Base-by-base conservation (phyloP, 1,139 yeast genomes). In the Blastobotrys malaysiensis region DNA sequence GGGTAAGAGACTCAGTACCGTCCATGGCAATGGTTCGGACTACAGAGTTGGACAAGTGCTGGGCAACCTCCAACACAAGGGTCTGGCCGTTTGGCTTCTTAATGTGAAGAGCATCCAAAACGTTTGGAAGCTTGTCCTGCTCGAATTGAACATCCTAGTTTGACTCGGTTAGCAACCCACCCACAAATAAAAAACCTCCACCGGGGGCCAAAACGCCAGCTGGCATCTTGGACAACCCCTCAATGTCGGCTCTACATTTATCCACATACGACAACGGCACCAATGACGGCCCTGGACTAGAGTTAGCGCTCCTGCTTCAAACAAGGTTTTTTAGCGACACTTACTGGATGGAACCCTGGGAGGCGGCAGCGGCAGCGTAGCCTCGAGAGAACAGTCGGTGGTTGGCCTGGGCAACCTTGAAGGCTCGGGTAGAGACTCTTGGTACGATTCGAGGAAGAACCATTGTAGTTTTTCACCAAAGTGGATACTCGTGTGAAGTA, bases 1-100 rank as follows among this genome's bases (percentile, higher is more conserved):
- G 93, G 71, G 90, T 97, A 73, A 93, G 86, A 89, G 99, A 99
- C 78, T 93, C 98, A 69, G 99, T 93, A 88, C 98, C 99, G 79
- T 93, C 99, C 99, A 93, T 93, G 75, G 99, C 98, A 88, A 93
- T 93, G 74, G 99, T 88, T 85, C 99, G 91, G 76, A 93, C 98
- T 70, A 98, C 88, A 88, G 90, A 90, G 82, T 93, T 99, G 83
- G 99, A 99, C 79, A 93, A 84, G 79, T 93, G 99, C 82, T 93
- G 99, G 72, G 99, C 95, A 69, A 93, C 99, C 81, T 93, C 99
- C 71, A 93, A 86, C 65, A 93, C 93, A 73, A 93, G 85, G 72
- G 81, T 81, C 65, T 79, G 77, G 60, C 84, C 83, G 61, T 75
- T 74, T 68, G 84, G 87, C 54, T 66, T 63, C 75, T 85, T 81